Conservation (phyloP, 805 yeast species). For the Pichia kluyveri region DNA sequence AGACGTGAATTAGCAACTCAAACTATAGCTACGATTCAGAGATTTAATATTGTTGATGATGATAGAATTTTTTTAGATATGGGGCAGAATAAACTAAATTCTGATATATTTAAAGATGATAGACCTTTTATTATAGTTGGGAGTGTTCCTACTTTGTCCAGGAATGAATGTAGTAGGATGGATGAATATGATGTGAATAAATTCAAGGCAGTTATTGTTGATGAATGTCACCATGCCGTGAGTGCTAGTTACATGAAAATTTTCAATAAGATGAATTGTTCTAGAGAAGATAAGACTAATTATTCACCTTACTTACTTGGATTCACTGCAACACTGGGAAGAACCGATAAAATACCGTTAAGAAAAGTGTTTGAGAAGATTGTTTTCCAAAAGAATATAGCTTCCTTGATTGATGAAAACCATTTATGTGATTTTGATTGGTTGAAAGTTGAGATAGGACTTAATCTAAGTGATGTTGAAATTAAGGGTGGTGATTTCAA, state of each 20-base stretch:
- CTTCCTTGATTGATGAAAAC: conserved; percentile 56
- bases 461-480: conserved; percentile 20
- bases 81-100: conserved; percentile 39
- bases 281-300: conserved; percentile 17
- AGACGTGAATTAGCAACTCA: conserved; percentile 72
- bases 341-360: conserved; percentile 63
- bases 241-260: conserved; percentile 55
- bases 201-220: conserved; percentile 71
- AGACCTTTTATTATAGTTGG: conserved; percentile 49
- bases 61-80: conserved; percentile 42
- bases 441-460: conserved; percentile 41
- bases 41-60: conserved; percentile 22
- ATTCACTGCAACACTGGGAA: conserved; percentile 77
- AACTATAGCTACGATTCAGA: conserved; percentile 42
- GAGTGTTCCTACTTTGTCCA: conserved; percentile 60
- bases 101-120: conserved; percentile 12
- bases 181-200: conserved; percentile 43
- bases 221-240: conserved; percentile 90
- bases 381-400: conserved; percentile 57
- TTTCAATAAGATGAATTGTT: conserved; percentile 32
- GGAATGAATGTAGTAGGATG: conserved; percentile 32
- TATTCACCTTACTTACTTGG: conserved; percentile 53
- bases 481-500: conserved; percentile 39
- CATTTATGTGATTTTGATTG: conserved; percentile 66
- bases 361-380: conserved; percentile 59